These are phyloP conservation scores for Paraurostyla sp. DNA, from an alignment of 73 alveolate genomes.

Conservation along the genomic window DNA sequence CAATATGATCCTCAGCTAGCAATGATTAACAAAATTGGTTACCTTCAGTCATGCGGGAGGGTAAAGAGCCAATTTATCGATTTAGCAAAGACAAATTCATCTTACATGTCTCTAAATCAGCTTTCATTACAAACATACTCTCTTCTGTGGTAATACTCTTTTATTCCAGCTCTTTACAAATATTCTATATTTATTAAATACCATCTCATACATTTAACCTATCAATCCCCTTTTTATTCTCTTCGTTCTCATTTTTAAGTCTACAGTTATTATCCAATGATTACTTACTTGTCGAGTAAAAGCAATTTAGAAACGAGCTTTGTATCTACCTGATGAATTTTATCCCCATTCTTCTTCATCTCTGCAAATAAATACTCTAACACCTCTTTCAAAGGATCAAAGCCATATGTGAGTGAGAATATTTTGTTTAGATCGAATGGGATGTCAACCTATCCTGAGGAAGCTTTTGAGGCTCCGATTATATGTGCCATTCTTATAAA, in stretches of 20 bases:
- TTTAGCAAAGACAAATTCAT: constrained; percentile 4
- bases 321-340: constrained; percentile 12
- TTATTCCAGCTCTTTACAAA: constrained; percentile 6
- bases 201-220: background rate
- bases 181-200: background rate
- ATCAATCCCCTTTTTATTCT: background rate
- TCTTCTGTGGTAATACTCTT: background rate
- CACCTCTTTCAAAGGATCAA: background rate
- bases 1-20: constrained; percentile 10
- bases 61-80: background rate
- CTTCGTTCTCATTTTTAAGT: constrained; percentile 4
- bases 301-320: constrained; percentile 17
- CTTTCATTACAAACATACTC: background rate
- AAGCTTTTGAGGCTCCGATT: background rate
- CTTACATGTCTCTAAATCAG: constrained; percentile 13
- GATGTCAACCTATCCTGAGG: background rate
- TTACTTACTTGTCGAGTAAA: constrained; percentile 39
- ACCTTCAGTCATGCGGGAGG: constrained; percentile 18
- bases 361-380: background rate
- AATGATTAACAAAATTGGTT: background rate
- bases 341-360: background rate
- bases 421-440: constrained; percentile 32
- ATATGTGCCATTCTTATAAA: constrained; percentile 30
- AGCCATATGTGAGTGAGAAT: background rate
- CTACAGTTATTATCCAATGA: background rate